These are phyloP conservation scores for Ampelomyces quisqualis DNA, from an alignment of 2,329 filamentous ascomycete species.

Conservation along the genomic window DNA sequence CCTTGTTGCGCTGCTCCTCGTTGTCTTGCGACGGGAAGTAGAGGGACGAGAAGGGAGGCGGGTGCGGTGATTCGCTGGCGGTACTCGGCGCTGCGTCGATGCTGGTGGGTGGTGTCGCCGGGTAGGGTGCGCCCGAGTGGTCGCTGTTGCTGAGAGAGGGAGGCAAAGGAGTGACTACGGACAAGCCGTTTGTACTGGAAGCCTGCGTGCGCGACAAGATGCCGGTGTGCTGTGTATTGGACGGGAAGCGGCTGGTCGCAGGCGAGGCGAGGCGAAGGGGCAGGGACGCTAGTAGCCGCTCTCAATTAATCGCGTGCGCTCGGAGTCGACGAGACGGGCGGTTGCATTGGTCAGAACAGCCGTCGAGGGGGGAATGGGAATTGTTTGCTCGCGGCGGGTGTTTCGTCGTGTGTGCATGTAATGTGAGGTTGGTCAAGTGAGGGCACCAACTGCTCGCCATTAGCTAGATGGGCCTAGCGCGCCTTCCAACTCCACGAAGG, in stretches of 20 bases:
- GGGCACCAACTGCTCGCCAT: constrained; percentile 16
- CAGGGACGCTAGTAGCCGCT: constrained; percentile 30
- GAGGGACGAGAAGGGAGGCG: constrained; percentile 65
- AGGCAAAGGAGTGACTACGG: constrained; percentile 48
- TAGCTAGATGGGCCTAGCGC: constrained; percentile 26
- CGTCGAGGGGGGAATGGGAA: constrained; percentile 12
- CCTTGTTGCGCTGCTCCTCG: constrained; percentile 52
- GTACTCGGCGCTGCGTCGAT: constrained; percentile 42
- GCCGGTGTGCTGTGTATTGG: constrained; percentile 36
- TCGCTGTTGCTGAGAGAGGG: constrained; percentile 29
- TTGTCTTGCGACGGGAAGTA: constrained; percentile 55
- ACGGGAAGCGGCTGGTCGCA: constrained; percentile 14
- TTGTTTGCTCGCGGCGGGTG: constrained; percentile 15
- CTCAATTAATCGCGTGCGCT: constrained; percentile 30
- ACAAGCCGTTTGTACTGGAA: constrained; percentile 46
- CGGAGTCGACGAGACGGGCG: constrained; percentile 25
- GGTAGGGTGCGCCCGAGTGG: constrained; percentile 29
- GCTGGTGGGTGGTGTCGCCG: constrained; percentile 40
- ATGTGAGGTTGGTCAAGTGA: constrained; percentile 19
- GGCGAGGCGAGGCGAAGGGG: constrained; percentile 29
- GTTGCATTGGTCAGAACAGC: constrained; percentile 27
- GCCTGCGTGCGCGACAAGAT: constrained; percentile 49
- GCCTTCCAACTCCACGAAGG: constrained; percentile 8
- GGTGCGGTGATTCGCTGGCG: constrained; percentile 55
- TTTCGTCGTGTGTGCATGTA: constrained; percentile 13